phyloP scores from a whole-genome alignment of 1,284 basidiomycete species.

The Tilletiaria anomala region DNA sequence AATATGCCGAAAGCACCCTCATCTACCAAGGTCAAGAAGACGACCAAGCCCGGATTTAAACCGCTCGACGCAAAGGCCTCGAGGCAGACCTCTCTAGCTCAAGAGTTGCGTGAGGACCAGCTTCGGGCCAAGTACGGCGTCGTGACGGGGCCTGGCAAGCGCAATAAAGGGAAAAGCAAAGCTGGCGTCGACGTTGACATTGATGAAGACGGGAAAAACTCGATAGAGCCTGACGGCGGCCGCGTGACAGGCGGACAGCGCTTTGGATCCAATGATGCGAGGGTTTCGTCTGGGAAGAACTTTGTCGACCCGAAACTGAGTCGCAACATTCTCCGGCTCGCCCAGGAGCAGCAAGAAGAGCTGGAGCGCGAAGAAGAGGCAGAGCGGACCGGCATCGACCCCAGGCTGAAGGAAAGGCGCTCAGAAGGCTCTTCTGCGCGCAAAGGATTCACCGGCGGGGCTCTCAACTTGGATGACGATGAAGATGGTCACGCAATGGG shows the following conservation, averaged over 20 bases:
- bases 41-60: conserved; percentile 3
- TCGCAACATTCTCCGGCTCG: conserved; percentile 77
- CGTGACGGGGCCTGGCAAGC: conserved; percentile 16
- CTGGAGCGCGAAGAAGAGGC: conserved; percentile 35
- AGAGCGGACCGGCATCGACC: conserved; percentile 5
- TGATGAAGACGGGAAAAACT: conserved; percentile 18
- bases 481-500: conserved; percentile 18
- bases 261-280: not conserved
- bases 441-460: no score
- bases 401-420: conserved; percentile 2
- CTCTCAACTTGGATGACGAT: conserved; percentile 28
- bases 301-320: conserved; percentile 53
- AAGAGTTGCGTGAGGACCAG: conserved; percentile 19
- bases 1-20: conserved; percentile 17
- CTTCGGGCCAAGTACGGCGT: conserved; percentile 18
- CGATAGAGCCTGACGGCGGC: conserved; percentile 5
- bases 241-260: conserved; percentile 1
- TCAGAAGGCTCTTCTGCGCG: conserved; percentile 4
- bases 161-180: conserved; percentile 8
- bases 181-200: conserved; percentile 6
- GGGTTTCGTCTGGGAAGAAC: conserved; percentile 16
- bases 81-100: conserved; percentile 20
- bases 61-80: conserved; percentile 1
- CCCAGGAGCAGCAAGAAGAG: conserved; percentile 84
- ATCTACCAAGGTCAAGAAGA: conserved; percentile 11